These are phyloP conservation scores for Fusarium falciforme DNA, from an alignment of 2,329 filamentous ascomycete species.

Conservation along the genomic window DNA sequence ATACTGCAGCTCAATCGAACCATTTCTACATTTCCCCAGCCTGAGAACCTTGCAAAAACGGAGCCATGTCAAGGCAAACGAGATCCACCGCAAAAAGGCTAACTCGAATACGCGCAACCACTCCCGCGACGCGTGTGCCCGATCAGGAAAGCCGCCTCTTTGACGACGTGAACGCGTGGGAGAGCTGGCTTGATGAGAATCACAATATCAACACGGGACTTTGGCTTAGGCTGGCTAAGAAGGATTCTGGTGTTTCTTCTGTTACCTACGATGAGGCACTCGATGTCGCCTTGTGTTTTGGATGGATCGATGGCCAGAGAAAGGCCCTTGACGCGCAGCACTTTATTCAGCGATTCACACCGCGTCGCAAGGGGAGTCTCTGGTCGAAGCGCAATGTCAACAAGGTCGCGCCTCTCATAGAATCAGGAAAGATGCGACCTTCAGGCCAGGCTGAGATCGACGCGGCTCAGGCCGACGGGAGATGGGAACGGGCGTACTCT, in stretches of 20 bases:
- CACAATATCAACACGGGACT: slow-evolving; percentile 48
- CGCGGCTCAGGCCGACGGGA: slow-evolving; percentile 65
- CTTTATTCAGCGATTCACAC: slow-evolving; percentile 69
- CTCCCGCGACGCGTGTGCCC: fast-evolving
- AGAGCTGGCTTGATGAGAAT: slow-evolving; percentile 30
- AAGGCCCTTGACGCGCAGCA: slow-evolving; percentile 56
- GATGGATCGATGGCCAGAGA: slow-evolving; percentile 72
- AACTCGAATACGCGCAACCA: neutral
- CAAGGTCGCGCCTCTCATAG: slow-evolving; percentile 58
- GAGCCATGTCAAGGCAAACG: slow-evolving; percentile 34
- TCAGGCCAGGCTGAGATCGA: slow-evolving; percentile 63
- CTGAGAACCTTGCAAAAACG: neutral
- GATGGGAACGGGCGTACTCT: slow-evolving; percentile 69
- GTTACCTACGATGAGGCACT: slow-evolving; percentile 64
- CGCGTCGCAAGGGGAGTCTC: slow-evolving; percentile 63
- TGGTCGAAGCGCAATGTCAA: slow-evolving; percentile 72
- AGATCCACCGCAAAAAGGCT: slow-evolving; percentile 28
- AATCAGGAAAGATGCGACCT: slow-evolving; percentile 60
- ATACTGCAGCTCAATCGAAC: neutral
- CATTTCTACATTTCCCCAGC: neutral
- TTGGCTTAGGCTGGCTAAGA: slow-evolving; percentile 63
- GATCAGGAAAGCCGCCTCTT: slow-evolving; percentile 26
- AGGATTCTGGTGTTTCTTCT: slow-evolving; percentile 54
- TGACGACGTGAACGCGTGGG: slow-evolving; percentile 19
- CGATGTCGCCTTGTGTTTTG: slow-evolving; percentile 68